Base-by-base conservation (phyloP, 345 rosid genomes). In the Sisymbrium altissimum region DNA sequence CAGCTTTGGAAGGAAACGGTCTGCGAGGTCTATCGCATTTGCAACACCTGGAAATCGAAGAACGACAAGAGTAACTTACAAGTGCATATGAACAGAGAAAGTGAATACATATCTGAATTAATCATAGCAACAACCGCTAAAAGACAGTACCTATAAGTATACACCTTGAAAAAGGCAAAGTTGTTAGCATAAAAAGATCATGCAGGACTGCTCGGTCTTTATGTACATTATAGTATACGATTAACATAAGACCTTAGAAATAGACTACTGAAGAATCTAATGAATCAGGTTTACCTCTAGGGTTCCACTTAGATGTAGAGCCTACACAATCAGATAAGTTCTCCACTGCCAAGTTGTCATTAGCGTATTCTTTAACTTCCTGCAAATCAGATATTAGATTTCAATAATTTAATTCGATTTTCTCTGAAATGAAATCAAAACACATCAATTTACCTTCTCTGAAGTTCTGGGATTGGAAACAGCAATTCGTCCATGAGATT, bases 121-220 rank as follows among this genome's bases (percentile, higher is more conserved):
- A 52, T 14, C 38, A 25, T 55, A 56, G 18, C 40, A 0, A 3
- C 2, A 17, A 3, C 7, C 1, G 8, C 27, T 2, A 15, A 27
- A 60, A 10, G 30, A 63, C 29, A 32, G 21, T 86, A 94, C 97
- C 98, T 83, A 94, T 86, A 66, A 94, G 81, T 81, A 94, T 82
- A 78, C 87, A 88, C 74, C 82, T 81, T 40, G 96, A 89, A 74
- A 82, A 86, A 7, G 95, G 93, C 50, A 88, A 82, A 66, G 95
- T 85, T 74, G 98, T 88, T 25, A 94, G 90, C 96, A 89, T 85
- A 81, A 94, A 94, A 58, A 94, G 89, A 78, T 94, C 96, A 72
- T 91, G 88, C 41, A 91, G 90, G 52, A 91, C 93, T 49, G 86
- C 90, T 14, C 86, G 77, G 74, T 91, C 98, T 77, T 67, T 87